phyloP scores from a whole-genome alignment of 1,284 basidiomycete species.

The Apiotrichum porosum region DNA sequence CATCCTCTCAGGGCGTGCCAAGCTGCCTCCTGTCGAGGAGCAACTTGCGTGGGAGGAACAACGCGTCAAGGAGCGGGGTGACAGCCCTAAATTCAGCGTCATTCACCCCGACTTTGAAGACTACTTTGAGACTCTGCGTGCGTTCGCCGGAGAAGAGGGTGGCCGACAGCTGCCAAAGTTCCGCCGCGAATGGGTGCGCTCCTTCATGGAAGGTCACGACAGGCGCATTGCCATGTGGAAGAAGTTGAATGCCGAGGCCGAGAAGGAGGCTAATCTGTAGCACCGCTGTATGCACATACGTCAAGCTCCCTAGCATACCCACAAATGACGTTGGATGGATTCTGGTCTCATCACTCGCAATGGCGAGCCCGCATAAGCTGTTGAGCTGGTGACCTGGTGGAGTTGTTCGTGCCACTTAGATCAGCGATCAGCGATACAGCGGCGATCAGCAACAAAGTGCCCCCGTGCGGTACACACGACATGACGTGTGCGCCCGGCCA shows the following conservation, averaged over 20 bases:
- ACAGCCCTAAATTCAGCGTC: constrained; percentile 2
- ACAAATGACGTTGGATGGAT: too few species aligned
- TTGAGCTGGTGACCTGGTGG: too few species aligned
- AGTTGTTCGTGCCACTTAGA: too few species aligned
- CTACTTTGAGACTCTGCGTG: constrained; percentile 8
- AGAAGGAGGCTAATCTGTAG: too few species aligned
- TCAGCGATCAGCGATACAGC: too few species aligned
- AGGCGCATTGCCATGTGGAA: constrained; percentile 9
- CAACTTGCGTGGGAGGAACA: constrained; percentile 5
- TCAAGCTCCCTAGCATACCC: too few species aligned
- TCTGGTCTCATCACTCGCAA: too few species aligned
- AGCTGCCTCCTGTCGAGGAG: constrained; percentile 18
- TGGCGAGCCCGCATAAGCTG: too few species aligned
- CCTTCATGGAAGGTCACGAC: constrained; percentile 9
- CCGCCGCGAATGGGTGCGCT: constrained; percentile 4
- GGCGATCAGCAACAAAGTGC: too few species aligned
- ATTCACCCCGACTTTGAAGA: constrained; percentile 8
- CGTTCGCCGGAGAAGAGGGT: not conserved
- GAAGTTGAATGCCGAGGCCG: constrained; percentile 3
- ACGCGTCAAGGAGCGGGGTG: constrained; percentile 1
- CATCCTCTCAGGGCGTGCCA: constrained; percentile 25
- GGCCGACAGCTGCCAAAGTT: constrained; percentile 6
- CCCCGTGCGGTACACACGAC: too few species aligned
- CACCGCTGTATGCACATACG: too few species aligned
- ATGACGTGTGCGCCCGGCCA: too few species aligned